A percentile compares a stretch with the other conserved stretches of the same genome.
phyloP scores from a whole-genome alignment of 192 early-diverging fungal genomes.

The Entomortierella parvispora region DNA sequence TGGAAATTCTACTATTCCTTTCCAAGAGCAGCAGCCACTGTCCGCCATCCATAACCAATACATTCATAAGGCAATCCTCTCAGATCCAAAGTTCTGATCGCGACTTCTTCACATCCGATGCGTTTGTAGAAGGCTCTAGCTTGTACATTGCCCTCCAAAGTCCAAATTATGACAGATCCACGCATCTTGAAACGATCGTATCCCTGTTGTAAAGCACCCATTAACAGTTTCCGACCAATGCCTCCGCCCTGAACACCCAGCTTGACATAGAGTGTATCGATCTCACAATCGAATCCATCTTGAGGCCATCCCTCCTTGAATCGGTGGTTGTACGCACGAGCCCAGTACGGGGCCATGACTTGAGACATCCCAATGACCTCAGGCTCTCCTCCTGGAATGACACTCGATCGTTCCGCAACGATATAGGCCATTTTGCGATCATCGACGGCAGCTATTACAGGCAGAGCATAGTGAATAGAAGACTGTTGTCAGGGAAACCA shows the following conservation, averaged over 20 bases:
- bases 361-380: constrained; percentile 47
- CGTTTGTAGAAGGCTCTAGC: constrained; percentile 32
- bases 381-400: not conserved
- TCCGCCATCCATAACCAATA: constrained; percentile 32
- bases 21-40: constrained; percentile 20
- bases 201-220: constrained; percentile 35
- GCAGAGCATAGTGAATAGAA: not conserved
- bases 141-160: constrained; percentile 25
- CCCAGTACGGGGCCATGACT: constrained; percentile 33
- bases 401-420: constrained; percentile 31
- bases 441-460: constrained; percentile 22
- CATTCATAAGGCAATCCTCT: constrained; percentile 21
- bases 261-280: constrained; percentile 51
- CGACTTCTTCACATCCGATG: constrained; percentile 34
- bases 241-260: constrained; percentile 44
- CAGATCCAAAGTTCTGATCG: constrained; percentile 22
- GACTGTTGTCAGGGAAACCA: not conserved
- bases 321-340: constrained; percentile 41
- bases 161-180: constrained; percentile 41
- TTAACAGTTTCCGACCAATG: constrained; percentile 33
- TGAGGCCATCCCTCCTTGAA: constrained; percentile 25
- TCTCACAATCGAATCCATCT: constrained; percentile 41
- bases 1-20: not conserved
- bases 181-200: constrained; percentile 45
- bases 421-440: constrained; percentile 36